These are phyloP conservation scores for Jatropha multifida DNA, from an alignment of 441 rosid species.

Conservation along the genomic window DNA sequence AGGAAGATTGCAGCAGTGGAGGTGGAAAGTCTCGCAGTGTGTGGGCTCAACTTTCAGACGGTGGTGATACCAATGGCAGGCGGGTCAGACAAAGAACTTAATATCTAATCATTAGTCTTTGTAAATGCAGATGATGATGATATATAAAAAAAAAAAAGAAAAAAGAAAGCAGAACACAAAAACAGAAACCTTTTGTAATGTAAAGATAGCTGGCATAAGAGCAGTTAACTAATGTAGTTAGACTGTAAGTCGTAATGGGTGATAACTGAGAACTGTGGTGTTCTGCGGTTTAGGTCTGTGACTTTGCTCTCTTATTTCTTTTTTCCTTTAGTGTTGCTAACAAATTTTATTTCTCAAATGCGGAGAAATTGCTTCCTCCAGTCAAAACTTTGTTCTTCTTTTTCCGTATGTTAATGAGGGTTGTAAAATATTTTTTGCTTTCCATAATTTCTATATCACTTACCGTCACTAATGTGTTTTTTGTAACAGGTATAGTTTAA, in stretches of 20 bases:
- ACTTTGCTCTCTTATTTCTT: neutral
- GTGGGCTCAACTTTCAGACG: constrained; percentile 87
- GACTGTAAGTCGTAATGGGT: constrained; percentile 11
- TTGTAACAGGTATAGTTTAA: no score
- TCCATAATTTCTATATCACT: no score
- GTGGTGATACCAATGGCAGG: constrained; percentile 62
- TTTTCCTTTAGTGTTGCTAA: neutral
- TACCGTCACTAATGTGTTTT: no score
- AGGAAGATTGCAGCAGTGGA: constrained; percentile 62
- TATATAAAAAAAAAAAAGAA: neutral
- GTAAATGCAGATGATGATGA: constrained; percentile 20
- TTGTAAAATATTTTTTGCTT: no score
- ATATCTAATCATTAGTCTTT: constrained; percentile 11
- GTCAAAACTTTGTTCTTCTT: neutral
- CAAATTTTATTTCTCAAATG: neutral
- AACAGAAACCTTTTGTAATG: neutral
- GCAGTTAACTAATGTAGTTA: constrained; percentile 16
- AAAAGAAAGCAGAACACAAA: no score
- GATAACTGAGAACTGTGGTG: neutral
- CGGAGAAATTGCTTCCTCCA: neutral
- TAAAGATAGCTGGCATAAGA: constrained; percentile 5
- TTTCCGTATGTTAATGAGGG: neutral
- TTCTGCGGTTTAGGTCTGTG: neutral
- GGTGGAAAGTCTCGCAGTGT: constrained; percentile 74
- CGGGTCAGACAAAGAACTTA: constrained; percentile 71